Evolutionary conservation across 1,139 yeast genomes (phyloP).

Genomic region (Yamadazyma dushanensis): DNA sequence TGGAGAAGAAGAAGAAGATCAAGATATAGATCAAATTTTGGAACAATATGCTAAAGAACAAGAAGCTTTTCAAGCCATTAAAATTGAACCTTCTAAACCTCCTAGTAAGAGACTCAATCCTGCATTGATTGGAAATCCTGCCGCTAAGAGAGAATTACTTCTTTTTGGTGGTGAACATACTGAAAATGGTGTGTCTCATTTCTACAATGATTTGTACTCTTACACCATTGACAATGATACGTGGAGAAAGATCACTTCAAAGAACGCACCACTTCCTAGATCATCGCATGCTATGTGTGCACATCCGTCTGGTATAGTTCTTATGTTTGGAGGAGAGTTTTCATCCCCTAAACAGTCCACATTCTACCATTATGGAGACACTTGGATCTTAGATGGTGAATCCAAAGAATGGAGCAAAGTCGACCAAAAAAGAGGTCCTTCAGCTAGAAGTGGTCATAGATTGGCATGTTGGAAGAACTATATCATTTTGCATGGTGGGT

Average conservation of each 20-base stretch:
- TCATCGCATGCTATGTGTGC: constrained; percentile 94
- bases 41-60: constrained; percentile 80
- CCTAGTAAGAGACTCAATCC: constrained; percentile 77
- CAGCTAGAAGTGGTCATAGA: constrained; percentile 90
- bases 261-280: constrained; percentile 88
- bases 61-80: constrained; percentile 71
- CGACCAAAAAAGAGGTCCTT: constrained; percentile 70
- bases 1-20: constrained; percentile 82
- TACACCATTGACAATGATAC: constrained; percentile 75
- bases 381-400: constrained; percentile 86
- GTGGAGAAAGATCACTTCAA: constrained; percentile 80
- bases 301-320: constrained; percentile 84
- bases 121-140: constrained; percentile 73
- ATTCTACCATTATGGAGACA: constrained; percentile 94
- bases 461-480: constrained; percentile 90
- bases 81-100: constrained; percentile 52
- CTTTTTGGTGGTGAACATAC: constrained; percentile 88
- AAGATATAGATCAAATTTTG: constrained; percentile 82
- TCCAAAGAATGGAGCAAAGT: constrained; percentile 89
- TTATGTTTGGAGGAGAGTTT: constrained; percentile 95
- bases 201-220: constrained; percentile 78
- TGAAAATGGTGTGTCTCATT: constrained; percentile 57
- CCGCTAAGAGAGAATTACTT: constrained; percentile 71
- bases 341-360: constrained; percentile 95
- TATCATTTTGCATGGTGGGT: constrained; percentile 85